These are phyloP conservation scores for Juglanconis sp. DNA, from an alignment of 2,329 filamentous ascomycete species.

Conservation along the genomic window DNA sequence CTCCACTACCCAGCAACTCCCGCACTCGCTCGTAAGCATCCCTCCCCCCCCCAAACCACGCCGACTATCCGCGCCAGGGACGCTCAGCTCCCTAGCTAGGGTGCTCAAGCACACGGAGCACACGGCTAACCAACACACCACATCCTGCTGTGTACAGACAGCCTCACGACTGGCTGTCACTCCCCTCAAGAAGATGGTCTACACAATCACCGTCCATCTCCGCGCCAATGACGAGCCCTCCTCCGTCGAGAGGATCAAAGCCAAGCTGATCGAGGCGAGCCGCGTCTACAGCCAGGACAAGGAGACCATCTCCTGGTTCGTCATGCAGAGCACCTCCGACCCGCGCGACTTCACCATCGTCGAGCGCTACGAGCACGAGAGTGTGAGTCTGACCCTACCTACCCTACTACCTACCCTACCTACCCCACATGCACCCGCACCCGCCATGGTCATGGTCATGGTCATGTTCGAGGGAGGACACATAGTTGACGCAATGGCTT, in stretches of 20 bases:
- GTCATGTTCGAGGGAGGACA: not conserved
- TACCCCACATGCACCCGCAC: too few species aligned
- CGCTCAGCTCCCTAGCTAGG: too few species aligned
- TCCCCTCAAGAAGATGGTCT: constrained; percentile 53
- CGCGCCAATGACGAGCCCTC: constrained; percentile 65
- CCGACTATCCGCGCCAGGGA: too few species aligned
- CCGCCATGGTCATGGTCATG: not conserved
- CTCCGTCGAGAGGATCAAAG: constrained; percentile 63
- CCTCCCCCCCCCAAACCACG: too few species aligned
- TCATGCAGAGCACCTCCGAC: constrained; percentile 72
- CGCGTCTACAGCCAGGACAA: constrained; percentile 69
- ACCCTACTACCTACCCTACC: too few species aligned
- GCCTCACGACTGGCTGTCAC: constrained; percentile 2
- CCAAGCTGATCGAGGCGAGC: constrained; percentile 73
- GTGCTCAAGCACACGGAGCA: too few species aligned
- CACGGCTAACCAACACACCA: constrained; percentile 9
- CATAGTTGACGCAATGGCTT: not conserved
- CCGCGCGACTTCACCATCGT: constrained; percentile 71
- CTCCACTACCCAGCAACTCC: too few species aligned
- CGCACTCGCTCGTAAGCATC: too few species aligned
- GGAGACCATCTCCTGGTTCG: constrained; percentile 70
- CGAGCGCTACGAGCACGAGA: constrained; percentile 67
- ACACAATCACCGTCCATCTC: constrained; percentile 67
- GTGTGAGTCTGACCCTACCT: constrained; percentile 38
- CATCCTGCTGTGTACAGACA: too few species aligned